Evolutionary conservation across 805 yeast species (phyloP).

Genomic region (Yarrowia hollandica): DNA sequence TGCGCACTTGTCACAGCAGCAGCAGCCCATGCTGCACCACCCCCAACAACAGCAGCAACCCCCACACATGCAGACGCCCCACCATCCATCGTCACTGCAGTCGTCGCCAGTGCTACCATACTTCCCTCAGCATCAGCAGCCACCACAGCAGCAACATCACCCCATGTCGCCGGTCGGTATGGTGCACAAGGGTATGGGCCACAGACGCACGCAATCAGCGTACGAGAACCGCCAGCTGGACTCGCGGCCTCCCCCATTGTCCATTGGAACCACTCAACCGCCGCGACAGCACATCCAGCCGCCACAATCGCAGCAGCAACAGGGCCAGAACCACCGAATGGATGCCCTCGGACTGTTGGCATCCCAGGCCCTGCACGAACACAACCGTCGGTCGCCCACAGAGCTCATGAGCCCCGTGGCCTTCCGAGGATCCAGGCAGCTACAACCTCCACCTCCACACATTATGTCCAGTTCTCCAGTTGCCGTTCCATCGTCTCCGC

Average conservation of each 20-base stretch:
- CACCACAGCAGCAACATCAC: constrained; percentile 17
- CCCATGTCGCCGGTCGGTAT: constrained; percentile 26
- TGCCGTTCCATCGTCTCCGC: constrained; percentile 4
- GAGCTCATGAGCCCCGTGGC: constrained; percentile 36
- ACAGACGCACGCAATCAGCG: constrained; percentile 20
- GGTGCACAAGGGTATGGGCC: constrained; percentile 23
- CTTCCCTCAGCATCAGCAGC: constrained; percentile 29
- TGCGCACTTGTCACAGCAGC: background rate
- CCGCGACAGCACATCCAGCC: constrained; percentile 31
- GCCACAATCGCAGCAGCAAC: constrained; percentile 17
- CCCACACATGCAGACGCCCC: constrained; percentile 32
- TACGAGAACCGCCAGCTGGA: constrained; percentile 29
- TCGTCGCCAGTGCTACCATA: constrained; percentile 14
- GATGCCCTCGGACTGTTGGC: constrained; percentile 57
- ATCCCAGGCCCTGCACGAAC: constrained; percentile 47
- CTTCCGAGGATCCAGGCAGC: constrained; percentile 24
- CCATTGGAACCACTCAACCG: background rate
- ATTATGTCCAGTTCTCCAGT: constrained; percentile 14
- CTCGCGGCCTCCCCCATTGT: constrained; percentile 26
- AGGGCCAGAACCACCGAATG: constrained; percentile 41
- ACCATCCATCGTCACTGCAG: constrained; percentile 22
- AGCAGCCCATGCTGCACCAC: background rate
- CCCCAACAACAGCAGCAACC: constrained; percentile 28
- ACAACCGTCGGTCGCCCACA: constrained; percentile 40
- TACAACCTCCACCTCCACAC: constrained; percentile 21